These are phyloP conservation scores for Penstemon davidsonii DNA, from an alignment of 257 asterid genomes.

Conservation along the genomic window DNA sequence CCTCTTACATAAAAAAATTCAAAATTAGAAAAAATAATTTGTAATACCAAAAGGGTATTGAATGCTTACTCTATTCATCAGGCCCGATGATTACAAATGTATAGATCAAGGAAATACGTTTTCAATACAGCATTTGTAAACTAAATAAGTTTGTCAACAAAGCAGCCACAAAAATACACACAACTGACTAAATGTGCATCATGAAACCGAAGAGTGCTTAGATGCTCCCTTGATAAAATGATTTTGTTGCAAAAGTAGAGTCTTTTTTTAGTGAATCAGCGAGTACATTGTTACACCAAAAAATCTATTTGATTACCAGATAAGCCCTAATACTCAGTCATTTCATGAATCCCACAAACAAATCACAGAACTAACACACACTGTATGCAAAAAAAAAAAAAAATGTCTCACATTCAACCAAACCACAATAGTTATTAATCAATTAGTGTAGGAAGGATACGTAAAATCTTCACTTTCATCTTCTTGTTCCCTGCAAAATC, in stretches of 20 bases:
- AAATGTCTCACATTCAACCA: too few relatives aligned
- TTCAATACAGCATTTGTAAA: not conserved
- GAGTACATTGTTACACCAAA: too few relatives aligned
- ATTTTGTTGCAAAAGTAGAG: not conserved
- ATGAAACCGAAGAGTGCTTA: not conserved
- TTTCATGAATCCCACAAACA: not conserved
- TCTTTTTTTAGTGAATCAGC: too few relatives aligned
- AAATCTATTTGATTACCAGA: too few relatives aligned
- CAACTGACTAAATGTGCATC: not conserved
- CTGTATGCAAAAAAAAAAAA: not conserved
- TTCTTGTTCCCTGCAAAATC: conserved; percentile 49
- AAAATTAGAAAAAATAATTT: not conserved
- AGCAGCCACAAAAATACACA: not conserved
- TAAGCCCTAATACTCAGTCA: too few relatives aligned
- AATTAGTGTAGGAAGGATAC: conserved; percentile 53
- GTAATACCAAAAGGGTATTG: conserved; percentile 4
- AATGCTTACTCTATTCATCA: conserved; percentile 62
- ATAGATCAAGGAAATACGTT: conserved; percentile 49
- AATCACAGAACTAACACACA: not conserved
- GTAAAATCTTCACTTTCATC: conserved; percentile 83
- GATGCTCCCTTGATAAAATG: not conserved
- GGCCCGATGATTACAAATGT: conserved; percentile 27
- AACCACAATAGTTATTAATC: not conserved
- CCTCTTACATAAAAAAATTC: not conserved
- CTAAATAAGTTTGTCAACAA: not conserved